phyloP scores from a whole-genome alignment of 108 stramenopile genomes.

The Aurantiochytrium sp. region DNA sequence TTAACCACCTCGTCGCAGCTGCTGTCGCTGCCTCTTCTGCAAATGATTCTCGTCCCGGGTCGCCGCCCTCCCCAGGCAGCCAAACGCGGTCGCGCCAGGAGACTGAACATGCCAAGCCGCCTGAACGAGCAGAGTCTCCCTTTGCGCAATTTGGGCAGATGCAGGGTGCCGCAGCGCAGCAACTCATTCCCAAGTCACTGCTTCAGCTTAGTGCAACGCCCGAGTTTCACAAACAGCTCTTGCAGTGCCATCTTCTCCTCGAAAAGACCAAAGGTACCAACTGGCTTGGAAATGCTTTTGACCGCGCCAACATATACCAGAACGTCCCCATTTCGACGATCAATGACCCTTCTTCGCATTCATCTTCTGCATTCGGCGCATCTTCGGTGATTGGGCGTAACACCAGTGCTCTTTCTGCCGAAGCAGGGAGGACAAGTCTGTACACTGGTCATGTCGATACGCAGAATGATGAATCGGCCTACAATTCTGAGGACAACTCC shows the following conservation, averaged over 20 bases:
- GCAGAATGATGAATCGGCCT: not conserved
- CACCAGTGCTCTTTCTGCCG: not conserved
- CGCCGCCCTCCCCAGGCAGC: not conserved
- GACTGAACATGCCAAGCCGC: too few relatives aligned
- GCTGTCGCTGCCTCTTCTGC: not conserved
- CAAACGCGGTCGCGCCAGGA: not conserved
- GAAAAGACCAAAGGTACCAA: not conserved
- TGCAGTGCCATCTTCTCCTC: not conserved
- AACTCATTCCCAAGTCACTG: not conserved
- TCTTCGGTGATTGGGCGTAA: not conserved
- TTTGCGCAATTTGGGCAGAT: too few relatives aligned
- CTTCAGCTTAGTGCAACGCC: not conserved
- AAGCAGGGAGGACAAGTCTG: not conserved
- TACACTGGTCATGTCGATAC: too few relatives aligned
- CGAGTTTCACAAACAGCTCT: not conserved
- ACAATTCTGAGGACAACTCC: not conserved
- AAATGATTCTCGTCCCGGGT: not conserved
- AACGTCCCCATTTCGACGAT: not conserved
- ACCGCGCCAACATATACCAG: not conserved
- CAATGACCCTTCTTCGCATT: not conserved
- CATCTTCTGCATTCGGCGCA: not conserved
- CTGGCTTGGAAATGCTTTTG: not conserved
- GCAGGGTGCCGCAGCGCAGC: too few relatives aligned
- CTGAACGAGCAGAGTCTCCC: too few relatives aligned
- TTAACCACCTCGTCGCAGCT: not conserved